A percentile compares a stretch with the other conserved stretches of the same genome.
These are phyloP conservation scores for Handroanthus guayacan DNA, from an alignment of 257 asterid species.

Conservation along the genomic window DNA sequence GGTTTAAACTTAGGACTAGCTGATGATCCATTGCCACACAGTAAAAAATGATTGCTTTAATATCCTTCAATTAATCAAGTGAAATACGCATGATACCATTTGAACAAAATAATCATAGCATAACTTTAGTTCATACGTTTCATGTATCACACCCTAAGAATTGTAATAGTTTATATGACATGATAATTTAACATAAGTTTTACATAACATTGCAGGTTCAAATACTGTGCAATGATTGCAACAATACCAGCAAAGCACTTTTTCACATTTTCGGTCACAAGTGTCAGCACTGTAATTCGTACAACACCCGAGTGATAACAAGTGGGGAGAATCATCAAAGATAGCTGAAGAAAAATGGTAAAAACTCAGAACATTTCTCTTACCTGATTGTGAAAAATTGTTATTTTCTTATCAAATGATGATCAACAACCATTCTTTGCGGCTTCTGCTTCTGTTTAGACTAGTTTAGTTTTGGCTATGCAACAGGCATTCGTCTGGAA, in stretches of 20 bases:
- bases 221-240: conserved; percentile 88
- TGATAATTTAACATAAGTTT: neutral
- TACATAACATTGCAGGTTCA: conserved; percentile 60
- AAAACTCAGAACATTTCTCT: neutral
- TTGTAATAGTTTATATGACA: too few species aligned
- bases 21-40: too few species aligned
- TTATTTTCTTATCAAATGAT: neutral
- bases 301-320: conserved; percentile 74
- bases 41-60: too few species aligned
- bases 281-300: conserved; percentile 76
- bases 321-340: conserved; percentile 49
- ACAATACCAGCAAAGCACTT: conserved; percentile 58
- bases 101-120: too few species aligned
- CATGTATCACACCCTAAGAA: too few species aligned
- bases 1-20: too few species aligned
- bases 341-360: conserved; percentile 30
- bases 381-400: conserved; percentile 6
- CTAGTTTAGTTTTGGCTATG: neutral
- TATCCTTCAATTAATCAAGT: too few species aligned
- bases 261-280: conserved; percentile 93
- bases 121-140: too few species aligned
- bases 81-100: too few species aligned
- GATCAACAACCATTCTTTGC: conserved; percentile 5
- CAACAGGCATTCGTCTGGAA: neutral
- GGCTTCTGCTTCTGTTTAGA: neutral